Evolutionary conservation across 2,329 filamentous ascomycete species (phyloP).

Genomic region (Colletotrichum eleusines): DNA sequence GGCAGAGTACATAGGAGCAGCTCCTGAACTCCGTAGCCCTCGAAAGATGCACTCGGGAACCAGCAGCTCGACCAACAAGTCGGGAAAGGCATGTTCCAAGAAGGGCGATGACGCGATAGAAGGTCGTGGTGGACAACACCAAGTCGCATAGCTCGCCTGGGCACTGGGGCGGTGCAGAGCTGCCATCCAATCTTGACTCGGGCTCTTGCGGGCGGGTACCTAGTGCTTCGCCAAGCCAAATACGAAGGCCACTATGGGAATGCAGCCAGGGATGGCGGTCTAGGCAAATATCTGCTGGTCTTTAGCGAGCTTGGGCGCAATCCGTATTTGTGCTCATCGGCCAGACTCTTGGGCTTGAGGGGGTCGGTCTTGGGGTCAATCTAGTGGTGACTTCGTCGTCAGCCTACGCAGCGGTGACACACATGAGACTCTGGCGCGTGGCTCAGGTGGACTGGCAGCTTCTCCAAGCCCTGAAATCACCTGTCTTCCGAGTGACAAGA

Average conservation of each 20-base stretch:
- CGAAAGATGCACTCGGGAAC: not conserved
- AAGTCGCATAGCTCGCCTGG: conserved; percentile 32
- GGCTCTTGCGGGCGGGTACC: not conserved
- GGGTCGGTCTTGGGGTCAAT: conserved; percentile 16
- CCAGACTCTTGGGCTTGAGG: conserved; percentile 13
- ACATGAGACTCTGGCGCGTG: not conserved
- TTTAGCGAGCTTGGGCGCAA: conserved; percentile 33
- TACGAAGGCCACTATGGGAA: conserved; percentile 30
- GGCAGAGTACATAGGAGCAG: too few relatives aligned
- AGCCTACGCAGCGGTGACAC: conserved; percentile 6
- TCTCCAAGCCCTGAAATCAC: not conserved
- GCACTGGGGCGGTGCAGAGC: conserved; percentile 38
- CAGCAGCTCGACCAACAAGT: not conserved
- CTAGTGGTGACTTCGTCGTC: conserved; percentile 14
- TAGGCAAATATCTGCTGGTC: conserved; percentile 35
- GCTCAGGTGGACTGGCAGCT: not conserved
- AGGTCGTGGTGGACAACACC: conserved; percentile 12
- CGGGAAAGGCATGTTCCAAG: conserved; percentile 17
- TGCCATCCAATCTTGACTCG: conserved; percentile 36
- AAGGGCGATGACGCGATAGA: conserved; percentile 30
- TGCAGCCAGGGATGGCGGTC: conserved; percentile 26
- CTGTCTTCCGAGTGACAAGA: not conserved
- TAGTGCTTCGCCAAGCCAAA: conserved; percentile 29
- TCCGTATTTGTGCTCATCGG: conserved; percentile 31
- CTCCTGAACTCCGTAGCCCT: not conserved